Percentiles rank a stretch among this genome's conserved stretches.
These are phyloP conservation scores for Nissolia schottii DNA, from an alignment of 306 rosid species.

Conservation along the genomic window DNA sequence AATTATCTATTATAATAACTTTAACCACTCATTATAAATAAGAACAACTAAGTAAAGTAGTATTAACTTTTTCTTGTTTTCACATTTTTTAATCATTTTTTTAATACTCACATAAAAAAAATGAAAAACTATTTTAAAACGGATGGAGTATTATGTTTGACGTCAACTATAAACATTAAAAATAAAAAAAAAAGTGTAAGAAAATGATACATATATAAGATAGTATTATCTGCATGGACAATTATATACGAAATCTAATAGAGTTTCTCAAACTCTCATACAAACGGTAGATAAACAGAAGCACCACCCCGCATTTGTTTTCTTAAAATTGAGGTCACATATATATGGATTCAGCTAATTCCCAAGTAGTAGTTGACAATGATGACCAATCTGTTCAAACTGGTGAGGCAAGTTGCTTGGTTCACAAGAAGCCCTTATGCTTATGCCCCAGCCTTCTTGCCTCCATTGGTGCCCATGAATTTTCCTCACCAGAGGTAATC, in stretches of 20 bases:
- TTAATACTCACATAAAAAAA: too few relatives aligned
- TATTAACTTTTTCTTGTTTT: too few relatives aligned
- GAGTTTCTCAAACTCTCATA: neutral
- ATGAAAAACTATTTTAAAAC: too few relatives aligned
- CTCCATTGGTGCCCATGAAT: conserved; percentile 49
- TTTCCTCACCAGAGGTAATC: conserved; percentile 36
- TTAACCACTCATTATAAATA: too few relatives aligned
- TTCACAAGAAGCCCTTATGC: neutral
- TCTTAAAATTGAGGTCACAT: neutral
- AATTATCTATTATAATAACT: too few relatives aligned
- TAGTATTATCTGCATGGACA: neutral
- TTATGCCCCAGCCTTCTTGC: neutral
- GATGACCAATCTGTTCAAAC: neutral
- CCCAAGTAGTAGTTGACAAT: conserved; percentile 13
- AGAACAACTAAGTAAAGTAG: too few relatives aligned
- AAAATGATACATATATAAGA: neutral
- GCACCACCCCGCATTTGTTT: neutral
- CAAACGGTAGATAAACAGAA: neutral
- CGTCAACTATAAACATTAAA: neutral
- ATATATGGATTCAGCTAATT: conserved; percentile 1
- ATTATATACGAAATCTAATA: neutral
- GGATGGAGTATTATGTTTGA: too few relatives aligned
- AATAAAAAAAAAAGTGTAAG: neutral
- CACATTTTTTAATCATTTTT: too few relatives aligned
- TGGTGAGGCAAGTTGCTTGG: neutral